Percentiles rank a stretch among this genome's conserved stretches.
These are phyloP conservation scores for Thelonectria blattea DNA, from an alignment of 2,329 filamentous ascomycete genomes.

Conservation along the genomic window DNA sequence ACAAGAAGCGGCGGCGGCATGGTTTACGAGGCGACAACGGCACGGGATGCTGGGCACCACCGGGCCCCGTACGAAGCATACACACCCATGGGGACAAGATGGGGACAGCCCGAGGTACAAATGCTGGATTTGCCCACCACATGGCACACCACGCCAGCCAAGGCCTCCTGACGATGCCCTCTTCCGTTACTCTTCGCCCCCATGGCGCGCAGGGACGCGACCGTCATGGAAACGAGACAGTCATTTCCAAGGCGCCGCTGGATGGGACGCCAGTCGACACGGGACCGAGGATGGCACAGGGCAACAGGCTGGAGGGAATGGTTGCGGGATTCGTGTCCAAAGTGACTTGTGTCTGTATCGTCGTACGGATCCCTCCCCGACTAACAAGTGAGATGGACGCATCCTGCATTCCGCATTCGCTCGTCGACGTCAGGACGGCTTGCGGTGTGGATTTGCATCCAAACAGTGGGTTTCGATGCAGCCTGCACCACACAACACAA, in stretches of 20 bases:
- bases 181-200: slow-evolving; percentile 13
- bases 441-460: slow-evolving; percentile 21
- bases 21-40: slow-evolving; percentile 34
- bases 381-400: slow-evolving; percentile 9
- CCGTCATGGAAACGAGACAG: slow-evolving; percentile 14
- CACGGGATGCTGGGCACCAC: slow-evolving; percentile 26
- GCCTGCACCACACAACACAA: slow-evolving; percentile 16
- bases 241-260: slow-evolving; percentile 15
- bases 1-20: slow-evolving; percentile 34
- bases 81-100: slow-evolving; percentile 7
- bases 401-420: slow-evolving; percentile 8
- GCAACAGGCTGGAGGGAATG: neutral
- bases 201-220: slow-evolving; percentile 21
- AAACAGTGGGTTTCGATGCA: slow-evolving; percentile 20
- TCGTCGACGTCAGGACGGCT: slow-evolving; percentile 7
- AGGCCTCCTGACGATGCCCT: slow-evolving; percentile 15
- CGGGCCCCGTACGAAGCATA: slow-evolving; percentile 3
- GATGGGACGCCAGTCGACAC: slow-evolving; percentile 7
- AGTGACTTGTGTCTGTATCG: slow-evolving; percentile 2
- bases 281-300: neutral
- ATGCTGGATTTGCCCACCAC: slow-evolving; percentile 26
- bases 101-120: slow-evolving; percentile 25
- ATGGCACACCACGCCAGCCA: slow-evolving; percentile 30
- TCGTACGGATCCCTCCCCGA: slow-evolving; percentile 8
- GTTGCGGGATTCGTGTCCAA: slow-evolving; percentile 2